Evolutionary conservation across 2,329 filamentous ascomycete species (phyloP), one percentile per base, ranked within the genome.

Genomic region (Sporothrix pallida): DNA sequence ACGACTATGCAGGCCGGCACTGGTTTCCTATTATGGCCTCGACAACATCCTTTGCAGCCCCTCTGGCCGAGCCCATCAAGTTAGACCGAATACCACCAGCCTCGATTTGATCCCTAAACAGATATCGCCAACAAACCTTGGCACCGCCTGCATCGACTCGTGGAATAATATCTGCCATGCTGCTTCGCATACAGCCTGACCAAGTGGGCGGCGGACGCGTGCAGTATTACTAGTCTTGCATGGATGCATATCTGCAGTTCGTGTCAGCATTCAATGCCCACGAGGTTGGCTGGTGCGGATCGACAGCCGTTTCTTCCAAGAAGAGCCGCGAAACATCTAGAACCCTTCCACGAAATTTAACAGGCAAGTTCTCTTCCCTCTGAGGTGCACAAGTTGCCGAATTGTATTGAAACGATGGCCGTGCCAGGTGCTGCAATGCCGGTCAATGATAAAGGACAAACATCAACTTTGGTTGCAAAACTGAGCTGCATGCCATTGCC

Each of bases 381-480:
- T 58, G 12, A 20, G 15, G n/a, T 23, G 7, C 23, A 26, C 44
- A 26, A 23, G 44, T 9, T 12, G 12, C 42, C 48, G 67, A 9
- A 44, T 17, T 23, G 17, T 17, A 12, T 71, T 37, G 52, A 48
- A 23, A 62, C 20, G 23, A 23, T 50, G 20, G 54, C n/a, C 50
- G 8, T 46, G n/a, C 67, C 50, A 70, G 67, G 15, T 44, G 50
- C 48, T n/a, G 46, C 5, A 50, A 46, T 60, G 54, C 69, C 52
- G 50, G 67, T 12, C 50, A 6, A 26, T 56, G 50, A 31, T 1
- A 44, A 17, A 42, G 8, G 26, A 17, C 3, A 23, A 23, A 37
- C n/a, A 42, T 26, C 20, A 1, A 50, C 13, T 37, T n/a, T 50
- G 65, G 46, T n/a, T 37, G 46, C 65, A 52, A 46, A 23, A 52